Conservation (phyloP, 495 filamentous ascomycete genomes). For the Annulohypoxylon maeteangense region DNA sequence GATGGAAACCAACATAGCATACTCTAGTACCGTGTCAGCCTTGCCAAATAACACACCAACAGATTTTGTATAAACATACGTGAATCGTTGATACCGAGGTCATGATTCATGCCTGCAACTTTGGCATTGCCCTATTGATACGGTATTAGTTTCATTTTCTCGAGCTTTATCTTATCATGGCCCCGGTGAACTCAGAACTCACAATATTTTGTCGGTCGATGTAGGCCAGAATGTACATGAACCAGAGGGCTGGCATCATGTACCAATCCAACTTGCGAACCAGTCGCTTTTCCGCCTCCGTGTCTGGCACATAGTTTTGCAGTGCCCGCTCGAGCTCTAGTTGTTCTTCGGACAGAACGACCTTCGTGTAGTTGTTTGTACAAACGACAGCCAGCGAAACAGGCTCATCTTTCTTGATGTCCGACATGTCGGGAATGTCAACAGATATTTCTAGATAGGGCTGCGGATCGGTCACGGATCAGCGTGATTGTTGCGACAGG, state of each 20-base stretch:
- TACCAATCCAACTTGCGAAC: slow-evolving; percentile 27
- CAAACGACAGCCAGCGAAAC: too few relatives aligned
- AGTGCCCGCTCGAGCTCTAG: not conserved
- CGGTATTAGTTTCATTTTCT: not conserved
- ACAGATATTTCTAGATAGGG: too few relatives aligned
- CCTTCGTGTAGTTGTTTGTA: too few relatives aligned
- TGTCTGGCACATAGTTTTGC: slow-evolving; percentile 8
- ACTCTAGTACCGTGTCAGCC: not conserved
- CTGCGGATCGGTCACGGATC: too few relatives aligned
- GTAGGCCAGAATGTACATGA: slow-evolving; percentile 32
- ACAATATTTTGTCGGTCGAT: slow-evolving; percentile 39
- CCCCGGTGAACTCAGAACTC: not conserved
- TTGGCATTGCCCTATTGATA: slow-evolving; percentile 27
- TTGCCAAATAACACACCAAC: too few relatives aligned
- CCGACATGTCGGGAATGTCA: too few relatives aligned
- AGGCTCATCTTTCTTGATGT: too few relatives aligned
- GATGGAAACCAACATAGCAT: slow-evolving; percentile 36
- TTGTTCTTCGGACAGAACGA: too few relatives aligned
- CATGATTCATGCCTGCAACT: slow-evolving; percentile 15
- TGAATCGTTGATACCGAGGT: not conserved
- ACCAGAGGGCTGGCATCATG: slow-evolving; percentile 35
- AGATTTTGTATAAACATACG: too few relatives aligned
- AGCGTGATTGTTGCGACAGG: too few relatives aligned
- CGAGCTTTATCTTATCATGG: not conserved
- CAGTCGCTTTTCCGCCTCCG: slow-evolving; percentile 15